Conservation (phyloP, 495 filamentous ascomycete genomes). For the Poronia punctata region DNA sequence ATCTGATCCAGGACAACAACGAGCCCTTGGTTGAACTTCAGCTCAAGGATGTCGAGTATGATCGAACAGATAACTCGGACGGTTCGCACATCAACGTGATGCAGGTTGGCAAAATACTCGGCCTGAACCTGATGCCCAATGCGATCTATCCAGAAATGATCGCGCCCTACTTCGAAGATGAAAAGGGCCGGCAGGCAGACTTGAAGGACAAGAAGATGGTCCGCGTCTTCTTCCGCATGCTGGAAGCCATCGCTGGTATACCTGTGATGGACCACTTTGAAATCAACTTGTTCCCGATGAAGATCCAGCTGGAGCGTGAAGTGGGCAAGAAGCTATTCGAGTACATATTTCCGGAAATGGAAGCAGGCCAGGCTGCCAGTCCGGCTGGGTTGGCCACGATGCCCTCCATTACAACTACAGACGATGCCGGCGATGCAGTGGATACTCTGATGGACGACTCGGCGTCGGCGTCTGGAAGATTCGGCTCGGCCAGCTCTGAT, state of each 20-base stretch:
- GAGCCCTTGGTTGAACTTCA: constrained; percentile 93
- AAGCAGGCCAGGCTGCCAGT: constrained; percentile 43
- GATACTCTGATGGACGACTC: constrained; percentile 45
- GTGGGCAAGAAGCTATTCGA: constrained; percentile 92
- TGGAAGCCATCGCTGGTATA: constrained; percentile 96
- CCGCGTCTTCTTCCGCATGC: constrained; percentile 91
- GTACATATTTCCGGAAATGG: constrained; percentile 85
- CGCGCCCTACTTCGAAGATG: constrained; percentile 70
- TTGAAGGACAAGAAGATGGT: constrained; percentile 64
- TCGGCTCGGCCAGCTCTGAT: constrained; percentile 26
- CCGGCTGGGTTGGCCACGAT: constrained; percentile 55
- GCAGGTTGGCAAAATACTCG: constrained; percentile 74
- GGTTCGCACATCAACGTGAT: constrained; percentile 92
- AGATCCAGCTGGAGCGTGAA: constrained; percentile 88
- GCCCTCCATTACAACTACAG: constrained; percentile 77
- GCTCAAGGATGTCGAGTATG: constrained; percentile 79
- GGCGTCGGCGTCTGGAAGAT: constrained; percentile 21
- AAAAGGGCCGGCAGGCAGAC: constrained; percentile 43
- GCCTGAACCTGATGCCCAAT: constrained; percentile 80
- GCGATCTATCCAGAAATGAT: constrained; percentile 96
- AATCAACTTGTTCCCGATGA: constrained; percentile 86
- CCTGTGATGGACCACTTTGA: constrained; percentile 97
- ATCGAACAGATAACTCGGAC: constrained; percentile 91
- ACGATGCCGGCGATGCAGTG: constrained; percentile 59
- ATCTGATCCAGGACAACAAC: constrained; percentile 75